A percentile compares a stretch with the other conserved stretches of the same genome.
Conservation (phyloP, 2,329 filamentous ascomycete species). For the Botryotinia convoluta region DNA sequence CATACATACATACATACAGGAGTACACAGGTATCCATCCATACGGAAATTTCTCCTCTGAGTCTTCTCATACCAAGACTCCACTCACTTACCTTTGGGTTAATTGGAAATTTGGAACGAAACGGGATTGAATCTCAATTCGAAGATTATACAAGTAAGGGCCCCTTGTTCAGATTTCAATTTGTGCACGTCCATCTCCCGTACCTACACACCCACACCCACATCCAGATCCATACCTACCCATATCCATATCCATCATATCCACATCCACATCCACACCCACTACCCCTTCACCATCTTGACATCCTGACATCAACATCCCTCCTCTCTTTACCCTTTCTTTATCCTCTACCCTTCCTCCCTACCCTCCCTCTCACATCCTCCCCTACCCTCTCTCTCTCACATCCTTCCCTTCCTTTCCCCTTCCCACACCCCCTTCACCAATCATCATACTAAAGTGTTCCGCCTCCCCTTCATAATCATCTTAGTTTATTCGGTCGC, state of each 20-base stretch:
- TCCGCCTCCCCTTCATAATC: neutral
- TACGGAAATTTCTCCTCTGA: neutral
- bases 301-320: neutral
- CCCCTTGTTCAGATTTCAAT: conserved; percentile 7
- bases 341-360: neutral
- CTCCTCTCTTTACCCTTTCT: neutral
- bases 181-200: conserved; percentile 14
- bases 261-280: neutral
- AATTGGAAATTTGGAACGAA: neutral
- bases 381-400: no score
- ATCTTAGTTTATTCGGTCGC: neutral
- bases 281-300: neutral
- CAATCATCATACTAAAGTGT: neutral
- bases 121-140: neutral
- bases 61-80: neutral
- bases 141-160: neutral
- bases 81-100: neutral
- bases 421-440: neutral
- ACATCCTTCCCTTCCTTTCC: neutral
- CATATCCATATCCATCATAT: neutral
- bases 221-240: neutral
- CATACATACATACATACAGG: neutral
- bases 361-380: no score
- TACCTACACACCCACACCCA: neutral
- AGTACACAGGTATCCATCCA: neutral